These are phyloP conservation scores for Plectosphaerella cucumerina DNA, from an alignment of 2,329 filamentous ascomycete species.

Conservation along the genomic window DNA sequence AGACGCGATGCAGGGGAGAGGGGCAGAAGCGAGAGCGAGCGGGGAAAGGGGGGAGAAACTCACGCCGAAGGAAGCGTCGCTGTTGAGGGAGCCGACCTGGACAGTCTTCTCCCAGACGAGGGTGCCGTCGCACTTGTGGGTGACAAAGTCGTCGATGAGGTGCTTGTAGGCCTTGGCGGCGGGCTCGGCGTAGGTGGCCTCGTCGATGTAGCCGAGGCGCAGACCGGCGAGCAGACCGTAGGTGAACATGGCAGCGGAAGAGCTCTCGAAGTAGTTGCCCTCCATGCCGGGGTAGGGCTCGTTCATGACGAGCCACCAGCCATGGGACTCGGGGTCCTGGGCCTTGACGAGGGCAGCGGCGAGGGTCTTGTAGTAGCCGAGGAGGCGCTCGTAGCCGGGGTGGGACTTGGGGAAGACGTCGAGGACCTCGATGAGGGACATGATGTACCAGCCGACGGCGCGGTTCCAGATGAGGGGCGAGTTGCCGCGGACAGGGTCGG, in stretches of 20 bases:
- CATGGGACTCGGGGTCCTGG: constrained; percentile 36
- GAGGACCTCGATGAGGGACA: constrained; percentile 45
- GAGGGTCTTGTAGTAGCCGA: constrained; percentile 34
- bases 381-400: constrained; percentile 28
- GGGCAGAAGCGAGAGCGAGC: no score
- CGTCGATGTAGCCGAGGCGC: constrained; percentile 20
- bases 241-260: constrained; percentile 54
- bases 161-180: constrained; percentile 25
- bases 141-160: constrained; percentile 38
- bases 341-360: constrained; percentile 34
- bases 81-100: constrained; percentile 44
- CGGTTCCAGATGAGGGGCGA: constrained; percentile 49
- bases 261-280: constrained; percentile 59
- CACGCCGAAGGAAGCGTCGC: constrained; percentile 45
- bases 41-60: constrained; percentile 6
- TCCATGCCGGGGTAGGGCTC: constrained; percentile 37
- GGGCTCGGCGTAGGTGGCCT: constrained; percentile 14
- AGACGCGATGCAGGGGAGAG: no score
- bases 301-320: constrained; percentile 57
- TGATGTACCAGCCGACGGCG: constrained; percentile 49
- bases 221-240: constrained; percentile 45
- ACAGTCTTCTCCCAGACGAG: constrained; percentile 49
- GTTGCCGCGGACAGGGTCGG: constrained; percentile 42
- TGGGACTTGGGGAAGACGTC: constrained; percentile 37
- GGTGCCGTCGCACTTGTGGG: constrained; percentile 40